Evolutionary conservation across 1,284 basidiomycete species (phyloP).

Genomic region (Moesziomyces sp.): DNA sequence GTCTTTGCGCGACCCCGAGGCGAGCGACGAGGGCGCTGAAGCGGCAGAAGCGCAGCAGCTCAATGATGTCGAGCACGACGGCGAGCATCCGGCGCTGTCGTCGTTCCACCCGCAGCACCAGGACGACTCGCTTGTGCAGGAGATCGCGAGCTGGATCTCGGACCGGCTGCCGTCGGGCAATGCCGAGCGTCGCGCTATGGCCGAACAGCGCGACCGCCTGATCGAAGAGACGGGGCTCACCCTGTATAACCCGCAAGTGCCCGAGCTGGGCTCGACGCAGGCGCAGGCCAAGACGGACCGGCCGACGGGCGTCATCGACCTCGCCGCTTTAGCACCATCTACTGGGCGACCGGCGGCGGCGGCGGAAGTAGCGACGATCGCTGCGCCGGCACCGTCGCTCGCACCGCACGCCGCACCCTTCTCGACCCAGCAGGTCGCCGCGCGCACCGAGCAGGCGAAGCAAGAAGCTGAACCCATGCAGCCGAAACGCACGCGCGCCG

Average conservation of each 20-base stretch:
- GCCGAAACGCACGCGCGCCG: too few species aligned
- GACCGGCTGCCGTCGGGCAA: constrained; percentile 58
- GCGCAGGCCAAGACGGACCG: not conserved
- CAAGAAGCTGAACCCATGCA: not conserved
- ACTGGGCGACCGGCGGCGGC: too few species aligned
- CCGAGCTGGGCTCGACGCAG: not conserved
- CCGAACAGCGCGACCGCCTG: constrained; percentile 31
- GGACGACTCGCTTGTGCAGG: constrained; percentile 51
- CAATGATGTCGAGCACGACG: constrained; percentile 18
- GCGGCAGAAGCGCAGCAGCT: constrained; percentile 1
- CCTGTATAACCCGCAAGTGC: constrained; percentile 15
- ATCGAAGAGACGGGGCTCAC: constrained; percentile 33
- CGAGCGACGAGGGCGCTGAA: constrained; percentile 9
- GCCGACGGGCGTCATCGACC: too few species aligned
- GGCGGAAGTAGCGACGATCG: not conserved
- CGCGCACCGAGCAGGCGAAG: constrained; percentile 1
- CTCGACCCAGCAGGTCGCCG: constrained; percentile 17
- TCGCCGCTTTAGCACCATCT: too few species aligned
- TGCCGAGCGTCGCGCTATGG: constrained; percentile 49
- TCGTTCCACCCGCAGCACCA: constrained; percentile 41
- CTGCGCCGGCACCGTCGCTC: not conserved
- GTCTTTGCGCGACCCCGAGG: constrained; percentile 34
- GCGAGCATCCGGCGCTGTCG: constrained; percentile 19
- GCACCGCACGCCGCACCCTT: constrained; percentile 11
- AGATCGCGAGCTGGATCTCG: constrained; percentile 62